A percentile compares a stretch with the other conserved stretches of the same genome.
Conservation (phyloP, 441 rosid species). For the Hura crepitans region DNA sequence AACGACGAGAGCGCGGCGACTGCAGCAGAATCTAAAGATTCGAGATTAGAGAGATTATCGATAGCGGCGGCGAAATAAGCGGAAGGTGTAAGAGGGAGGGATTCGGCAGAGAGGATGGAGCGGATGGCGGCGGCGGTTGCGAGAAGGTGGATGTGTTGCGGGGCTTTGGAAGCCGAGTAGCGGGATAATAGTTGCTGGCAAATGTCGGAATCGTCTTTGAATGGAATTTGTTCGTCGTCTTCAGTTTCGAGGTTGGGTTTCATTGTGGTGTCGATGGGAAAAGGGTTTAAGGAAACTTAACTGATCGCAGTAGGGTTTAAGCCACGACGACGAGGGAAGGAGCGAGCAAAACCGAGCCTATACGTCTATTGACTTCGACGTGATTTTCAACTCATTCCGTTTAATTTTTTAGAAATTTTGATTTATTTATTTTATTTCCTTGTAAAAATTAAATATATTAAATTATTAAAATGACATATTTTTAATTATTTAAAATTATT, state of each 20-base stretch:
- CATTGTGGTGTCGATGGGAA: not conserved
- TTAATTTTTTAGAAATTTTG: too few relatives aligned
- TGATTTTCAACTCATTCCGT: too few relatives aligned
- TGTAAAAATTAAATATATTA: too few relatives aligned
- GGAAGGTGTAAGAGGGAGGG: constrained; percentile 50
- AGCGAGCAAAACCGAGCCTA: too few relatives aligned
- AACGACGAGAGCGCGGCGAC: constrained; percentile 70
- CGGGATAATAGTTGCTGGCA: constrained; percentile 88
- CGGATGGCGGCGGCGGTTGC: constrained; percentile 88
- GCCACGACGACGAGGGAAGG: too few relatives aligned
- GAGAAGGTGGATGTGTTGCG: constrained; percentile 82
- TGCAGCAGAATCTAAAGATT: constrained; percentile 47
- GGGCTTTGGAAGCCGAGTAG: constrained; percentile 72
- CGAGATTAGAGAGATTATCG: constrained; percentile 39
- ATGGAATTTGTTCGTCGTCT: constrained; percentile 26
- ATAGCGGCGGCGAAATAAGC: constrained; percentile 82
- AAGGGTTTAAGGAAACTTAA: constrained; percentile 11
- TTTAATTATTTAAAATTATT: too few relatives aligned
- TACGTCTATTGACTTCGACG: too few relatives aligned
- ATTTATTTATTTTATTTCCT: too few relatives aligned
- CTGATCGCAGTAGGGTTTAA: not conserved
- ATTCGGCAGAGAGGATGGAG: constrained; percentile 64
- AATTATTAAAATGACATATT: too few relatives aligned
- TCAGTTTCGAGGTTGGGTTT: constrained; percentile 3
- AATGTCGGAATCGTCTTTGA: constrained; percentile 52